Percentiles rank a stretch among this genome's conserved stretches.
These are phyloP conservation scores for Vigna mungo DNA, from an alignment of 306 rosid species.

Conservation along the genomic window DNA sequence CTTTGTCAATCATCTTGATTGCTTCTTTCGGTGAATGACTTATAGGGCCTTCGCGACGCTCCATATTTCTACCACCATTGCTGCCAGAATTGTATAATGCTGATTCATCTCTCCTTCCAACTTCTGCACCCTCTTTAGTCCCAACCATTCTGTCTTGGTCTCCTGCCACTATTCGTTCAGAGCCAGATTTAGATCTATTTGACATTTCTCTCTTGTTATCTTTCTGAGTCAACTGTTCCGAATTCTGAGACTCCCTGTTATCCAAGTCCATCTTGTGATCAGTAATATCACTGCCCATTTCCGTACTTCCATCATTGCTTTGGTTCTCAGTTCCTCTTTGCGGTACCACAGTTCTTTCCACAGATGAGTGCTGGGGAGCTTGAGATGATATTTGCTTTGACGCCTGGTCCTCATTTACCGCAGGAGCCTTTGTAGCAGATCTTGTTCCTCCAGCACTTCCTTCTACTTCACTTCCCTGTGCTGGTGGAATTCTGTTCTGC, in stretches of 20 bases:
- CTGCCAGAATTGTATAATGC: conserved; percentile 22
- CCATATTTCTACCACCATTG: conserved; percentile 41
- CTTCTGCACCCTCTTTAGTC: conserved; percentile 65
- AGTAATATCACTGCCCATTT: conserved; percentile 62
- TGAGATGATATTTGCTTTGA: conserved; percentile 45
- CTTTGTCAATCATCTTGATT: conserved; percentile 82
- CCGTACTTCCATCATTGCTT: conserved; percentile 77
- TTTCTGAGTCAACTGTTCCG: conserved; percentile 51
- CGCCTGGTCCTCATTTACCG: conserved; percentile 69
- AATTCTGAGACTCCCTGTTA: conserved; percentile 60
- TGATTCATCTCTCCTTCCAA: conserved; percentile 44
- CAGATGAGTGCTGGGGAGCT: conserved; percentile 41
- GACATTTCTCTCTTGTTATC: conserved; percentile 44
- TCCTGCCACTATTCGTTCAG: conserved; percentile 55
- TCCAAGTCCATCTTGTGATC: conserved; percentile 72
- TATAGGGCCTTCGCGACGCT: conserved; percentile 54
- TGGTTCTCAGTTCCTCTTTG: conserved; percentile 54
- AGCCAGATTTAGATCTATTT: conserved; percentile 39
- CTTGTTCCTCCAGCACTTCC: conserved; percentile 65
- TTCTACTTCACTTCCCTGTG: conserved; percentile 78
- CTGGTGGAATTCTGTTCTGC: conserved; percentile 78
- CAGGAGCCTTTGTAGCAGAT: conserved; percentile 59
- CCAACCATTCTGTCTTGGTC: conserved; percentile 60
- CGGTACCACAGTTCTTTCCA: conserved; percentile 46
- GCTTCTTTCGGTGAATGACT: conserved; percentile 78